Percentiles rank a stretch among this genome's conserved stretches.
phyloP scores from a whole-genome alignment of 2,329 filamentous ascomycete genomes.

The Penicillium aurantiogriseum region DNA sequence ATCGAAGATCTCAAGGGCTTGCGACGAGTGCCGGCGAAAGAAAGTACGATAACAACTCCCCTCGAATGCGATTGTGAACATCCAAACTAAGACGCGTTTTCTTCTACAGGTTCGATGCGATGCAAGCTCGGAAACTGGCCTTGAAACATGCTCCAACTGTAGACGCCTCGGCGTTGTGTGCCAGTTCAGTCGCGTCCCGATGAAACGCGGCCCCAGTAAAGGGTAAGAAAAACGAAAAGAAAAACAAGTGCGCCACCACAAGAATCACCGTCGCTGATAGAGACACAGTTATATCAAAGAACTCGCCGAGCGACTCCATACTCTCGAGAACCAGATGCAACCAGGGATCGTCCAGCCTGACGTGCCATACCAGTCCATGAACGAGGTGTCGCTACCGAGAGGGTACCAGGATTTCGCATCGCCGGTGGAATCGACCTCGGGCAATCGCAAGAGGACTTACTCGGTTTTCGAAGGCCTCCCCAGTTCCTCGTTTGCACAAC shows the following conservation, averaged over 20 bases:
- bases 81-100: constrained; percentile 21
- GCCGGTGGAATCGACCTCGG: constrained; percentile 44
- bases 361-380: constrained; percentile 45
- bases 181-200: constrained; percentile 80
- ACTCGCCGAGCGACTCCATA: constrained; percentile 78
- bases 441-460: constrained; percentile 49
- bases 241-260: background rate
- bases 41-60: constrained; percentile 51
- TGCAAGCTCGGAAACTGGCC: constrained; percentile 69
- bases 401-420: constrained; percentile 55
- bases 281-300: constrained; percentile 78
- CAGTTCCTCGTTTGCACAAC: constrained; percentile 43
- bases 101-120: constrained; percentile 71
- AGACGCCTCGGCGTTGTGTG: constrained; percentile 72
- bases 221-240: constrained; percentile 53
- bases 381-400: constrained; percentile 42
- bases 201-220: constrained; percentile 87
- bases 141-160: constrained; percentile 78
- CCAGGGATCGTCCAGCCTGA: constrained; percentile 41
- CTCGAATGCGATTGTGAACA: constrained; percentile 15
- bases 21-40: constrained; percentile 84
- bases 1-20: constrained; percentile 83
- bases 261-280: constrained; percentile 18
- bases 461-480: constrained; percentile 50
- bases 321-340: constrained; percentile 73